Conservation (phyloP, 1,139 yeast species). For the Blastobotrys ciferrii region DNA sequence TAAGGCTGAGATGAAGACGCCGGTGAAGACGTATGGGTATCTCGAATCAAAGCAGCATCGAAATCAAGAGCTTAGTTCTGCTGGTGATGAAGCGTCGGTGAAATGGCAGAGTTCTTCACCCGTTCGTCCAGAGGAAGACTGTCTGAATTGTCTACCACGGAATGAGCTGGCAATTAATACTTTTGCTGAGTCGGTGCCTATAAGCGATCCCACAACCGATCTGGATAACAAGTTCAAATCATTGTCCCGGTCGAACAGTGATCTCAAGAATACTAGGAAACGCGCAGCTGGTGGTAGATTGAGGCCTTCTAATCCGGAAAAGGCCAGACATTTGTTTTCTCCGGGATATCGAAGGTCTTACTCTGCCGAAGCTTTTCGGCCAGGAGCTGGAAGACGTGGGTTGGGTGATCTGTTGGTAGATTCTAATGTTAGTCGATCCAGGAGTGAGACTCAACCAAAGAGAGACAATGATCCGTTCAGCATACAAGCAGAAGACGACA, state of each 20-base stretch:
- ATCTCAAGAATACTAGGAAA: not conserved
- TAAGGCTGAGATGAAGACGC: not conserved
- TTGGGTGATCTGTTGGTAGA: constrained; percentile 3
- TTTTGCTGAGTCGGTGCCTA: constrained; percentile 1
- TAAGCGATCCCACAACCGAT: constrained; percentile 3
- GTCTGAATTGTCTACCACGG: not conserved
- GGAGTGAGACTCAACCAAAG: not conserved
- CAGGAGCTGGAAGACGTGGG: constrained; percentile 7
- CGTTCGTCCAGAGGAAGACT: not conserved
- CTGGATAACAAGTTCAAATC: not conserved
- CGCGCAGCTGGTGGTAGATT: not conserved
- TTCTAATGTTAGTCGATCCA: not conserved
- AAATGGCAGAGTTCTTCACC: constrained; percentile 7
- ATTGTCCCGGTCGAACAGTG: not conserved
- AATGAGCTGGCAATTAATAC: not conserved
- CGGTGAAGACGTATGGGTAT: constrained; percentile 2
- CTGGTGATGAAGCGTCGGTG: not conserved
- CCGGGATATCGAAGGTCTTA: constrained; percentile 2
- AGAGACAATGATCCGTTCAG: constrained; percentile 2
- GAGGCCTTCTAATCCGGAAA: not conserved
- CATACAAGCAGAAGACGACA: not conserved
- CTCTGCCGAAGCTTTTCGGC: not conserved
- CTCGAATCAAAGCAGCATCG: not conserved
- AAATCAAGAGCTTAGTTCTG: not conserved
- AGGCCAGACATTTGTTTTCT: constrained; percentile 1